Evolutionary conservation across 768 basidiomycete genomes (phyloP), one percentile per base, ranked within the genome.

Genomic region (Pisolithus microcarpus): DNA sequence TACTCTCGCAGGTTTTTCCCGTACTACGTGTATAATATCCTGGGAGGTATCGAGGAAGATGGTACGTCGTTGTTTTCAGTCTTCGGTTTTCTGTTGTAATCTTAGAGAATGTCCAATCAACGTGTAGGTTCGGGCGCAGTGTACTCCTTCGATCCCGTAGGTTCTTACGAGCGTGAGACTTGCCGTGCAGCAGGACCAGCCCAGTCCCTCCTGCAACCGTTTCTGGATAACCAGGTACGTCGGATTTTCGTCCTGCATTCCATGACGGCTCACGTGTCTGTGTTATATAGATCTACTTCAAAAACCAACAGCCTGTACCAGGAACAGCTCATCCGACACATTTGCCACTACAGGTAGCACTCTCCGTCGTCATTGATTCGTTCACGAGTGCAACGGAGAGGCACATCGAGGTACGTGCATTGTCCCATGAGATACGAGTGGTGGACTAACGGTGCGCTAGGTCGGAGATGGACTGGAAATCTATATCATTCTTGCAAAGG

Each of bases 131-230:
- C 90, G 36, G 96, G 96, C 48, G 91, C 95, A 9, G 94, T 99
- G 28, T 99, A 99, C 76, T 97, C 95, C n/a, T 99, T 96, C 69
- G 96, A 99, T 70, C 96, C 96, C 37, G 92, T 98, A 30, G 96
- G 96, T 24, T 93, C 90, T 44, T 99, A 99, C 68, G 94, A 98
- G 71, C 87, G 96, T 53, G 93, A 96, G 72, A 81, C 89, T 30
- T 98, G 94, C 72, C 85, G 96, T 55, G 94, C 94, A 37, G 93
- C 94, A 44, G 96, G 96, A 46, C 87, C 94, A 15, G 95, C 94
- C n/a, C 87, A 91, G 65, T 79, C 84, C 44, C 80, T 99, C 21
- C 81, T 99, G 7, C 96, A 99, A 63, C 96, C 96, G 1, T 96
- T 99, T 82, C 73, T 99, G 60, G 96, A 99, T 72, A 97, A 96